A percentile compares a stretch with the other conserved stretches of the same genome.
Conservation (phyloP, 495 filamentous ascomycete genomes). For the Penicillium cinerascens region DNA sequence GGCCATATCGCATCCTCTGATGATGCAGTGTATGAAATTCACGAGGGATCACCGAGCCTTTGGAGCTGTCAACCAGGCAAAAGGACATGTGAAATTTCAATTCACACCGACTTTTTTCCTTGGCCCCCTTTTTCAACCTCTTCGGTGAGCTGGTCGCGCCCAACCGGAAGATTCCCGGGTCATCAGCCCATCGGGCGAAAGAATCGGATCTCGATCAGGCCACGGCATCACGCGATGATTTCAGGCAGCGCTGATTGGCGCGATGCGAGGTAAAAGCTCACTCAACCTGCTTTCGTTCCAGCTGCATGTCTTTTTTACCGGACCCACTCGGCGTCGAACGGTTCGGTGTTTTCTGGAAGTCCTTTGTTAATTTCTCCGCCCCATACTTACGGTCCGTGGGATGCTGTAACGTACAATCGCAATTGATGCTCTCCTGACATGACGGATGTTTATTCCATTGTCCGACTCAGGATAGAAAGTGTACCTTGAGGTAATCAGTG, state of each 20-base stretch:
- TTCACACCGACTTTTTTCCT: neutral
- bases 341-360: neutral
- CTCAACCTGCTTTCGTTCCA: too few species aligned
- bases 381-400: too few species aligned
- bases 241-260: neutral
- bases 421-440: too few species aligned
- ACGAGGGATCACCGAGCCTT: neutral
- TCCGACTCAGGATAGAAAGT: too few species aligned
- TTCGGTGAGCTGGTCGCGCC: neutral
- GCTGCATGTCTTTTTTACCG: neutral
- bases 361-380: neutral
- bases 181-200: constrained; percentile 18
- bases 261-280: too few species aligned
- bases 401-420: too few species aligned
- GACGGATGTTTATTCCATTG: too few species aligned
- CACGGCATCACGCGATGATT: constrained; percentile 15
- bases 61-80: neutral
- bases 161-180: constrained; percentile 6
- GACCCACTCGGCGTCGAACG: constrained; percentile 4
- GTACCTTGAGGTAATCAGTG: too few species aligned
- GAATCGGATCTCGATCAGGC: constrained; percentile 11
- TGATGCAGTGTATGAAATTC: neutral
- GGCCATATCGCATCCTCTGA: constrained; percentile 15
- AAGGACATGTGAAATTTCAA: neutral
- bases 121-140: neutral